Evolutionary conservation across 352 stramenopile species (phyloP), one percentile per base, ranked within the genome.

Genomic region (Phytopythium aichiense): DNA sequence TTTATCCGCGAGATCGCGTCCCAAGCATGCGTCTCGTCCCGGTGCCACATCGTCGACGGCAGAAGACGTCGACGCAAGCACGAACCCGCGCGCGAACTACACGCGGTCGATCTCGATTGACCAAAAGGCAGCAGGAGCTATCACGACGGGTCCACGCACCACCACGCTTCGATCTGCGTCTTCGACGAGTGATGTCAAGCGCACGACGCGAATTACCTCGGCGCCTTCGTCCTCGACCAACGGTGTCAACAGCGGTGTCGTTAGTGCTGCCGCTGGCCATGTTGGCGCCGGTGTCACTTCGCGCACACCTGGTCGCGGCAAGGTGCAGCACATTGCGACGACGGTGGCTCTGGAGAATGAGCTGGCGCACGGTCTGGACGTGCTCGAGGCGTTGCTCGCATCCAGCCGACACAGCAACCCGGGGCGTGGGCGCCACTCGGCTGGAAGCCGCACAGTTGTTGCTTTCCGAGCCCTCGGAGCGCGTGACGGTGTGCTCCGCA

Each of bases 261-360:
- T 2, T 13, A 31, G 13, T 22, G 48, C 7, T 23, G 6, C 48
- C 0, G 6, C 18, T 31, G 8, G 48, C 13, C 48, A 54, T 15
- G 7, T 23, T 7, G 28, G 25, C 16, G 16, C 42, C 35, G 20
- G 13, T 45, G 63, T 18, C 38, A 43, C 67, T 59, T 40, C 70
- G 53, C 48, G 64, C 33, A 67, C 69, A 42, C 55, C 62, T 57
- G 61, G 63, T 28, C 40, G 56, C 12, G 53, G 61, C 18, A 91
- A 88, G 65, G 77, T 71, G 22, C 69, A 89, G 54, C 84, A 84
- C 45, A 61, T 89, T 12, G 65, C 80, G 1, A 93, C 84, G 35
- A 93, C 73, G 4, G 80, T 93, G 54, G 65, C 72, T 42, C 72
- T 93, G n/a, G 84, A 93, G 53, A 93, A 93, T 60, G 75, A 91